A percentile compares a stretch with the other conserved stretches of the same genome.
Evolutionary conservation across 2,329 filamentous ascomycete genomes (phyloP).

Genomic region (Teratosphaeria destructans): DNA sequence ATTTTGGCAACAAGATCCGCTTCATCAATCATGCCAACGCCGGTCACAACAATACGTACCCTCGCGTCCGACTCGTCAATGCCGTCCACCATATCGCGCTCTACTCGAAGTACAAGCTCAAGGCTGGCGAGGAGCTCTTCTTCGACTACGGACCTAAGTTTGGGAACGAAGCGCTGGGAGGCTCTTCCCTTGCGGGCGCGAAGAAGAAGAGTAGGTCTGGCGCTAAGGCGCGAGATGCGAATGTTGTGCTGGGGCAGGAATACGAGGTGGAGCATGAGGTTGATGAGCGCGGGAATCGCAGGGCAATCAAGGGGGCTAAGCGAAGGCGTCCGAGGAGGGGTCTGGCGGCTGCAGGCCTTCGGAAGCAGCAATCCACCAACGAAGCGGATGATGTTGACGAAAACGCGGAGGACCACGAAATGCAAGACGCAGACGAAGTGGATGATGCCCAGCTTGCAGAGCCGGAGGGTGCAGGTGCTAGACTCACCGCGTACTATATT

Average conservation of each 20-base stretch:
- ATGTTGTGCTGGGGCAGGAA: conserved; percentile 11
- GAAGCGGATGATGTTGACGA: not conserved
- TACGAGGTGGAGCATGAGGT: conserved; percentile 12
- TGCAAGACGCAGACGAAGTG: conserved; percentile 3
- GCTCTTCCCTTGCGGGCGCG: conserved; percentile 2
- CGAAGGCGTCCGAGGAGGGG: not conserved
- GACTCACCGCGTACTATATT: not conserved
- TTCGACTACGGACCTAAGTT: conserved; percentile 59
- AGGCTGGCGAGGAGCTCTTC: conserved; percentile 64
- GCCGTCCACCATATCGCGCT: conserved; percentile 66
- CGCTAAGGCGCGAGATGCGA: conserved; percentile 14
- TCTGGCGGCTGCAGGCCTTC: conserved; percentile 1
- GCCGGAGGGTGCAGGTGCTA: not conserved
- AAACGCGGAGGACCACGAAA: not conserved
- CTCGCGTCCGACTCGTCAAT: conserved; percentile 61
- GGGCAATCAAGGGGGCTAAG: conserved; percentile 7
- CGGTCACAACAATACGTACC: conserved; percentile 49
- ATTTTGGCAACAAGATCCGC: conserved; percentile 68
- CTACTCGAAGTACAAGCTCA: conserved; percentile 55
- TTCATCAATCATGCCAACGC: conserved; percentile 70
- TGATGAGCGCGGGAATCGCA: conserved; percentile 12
- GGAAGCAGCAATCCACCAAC: conserved; percentile 7
- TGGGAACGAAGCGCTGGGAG: conserved; percentile 17
- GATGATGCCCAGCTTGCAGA: conserved; percentile 2
- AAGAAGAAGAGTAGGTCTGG: conserved; percentile 7